phyloP scores from a whole-genome alignment of 2,329 filamentous ascomycete species.

The Triangularia setosa region DNA sequence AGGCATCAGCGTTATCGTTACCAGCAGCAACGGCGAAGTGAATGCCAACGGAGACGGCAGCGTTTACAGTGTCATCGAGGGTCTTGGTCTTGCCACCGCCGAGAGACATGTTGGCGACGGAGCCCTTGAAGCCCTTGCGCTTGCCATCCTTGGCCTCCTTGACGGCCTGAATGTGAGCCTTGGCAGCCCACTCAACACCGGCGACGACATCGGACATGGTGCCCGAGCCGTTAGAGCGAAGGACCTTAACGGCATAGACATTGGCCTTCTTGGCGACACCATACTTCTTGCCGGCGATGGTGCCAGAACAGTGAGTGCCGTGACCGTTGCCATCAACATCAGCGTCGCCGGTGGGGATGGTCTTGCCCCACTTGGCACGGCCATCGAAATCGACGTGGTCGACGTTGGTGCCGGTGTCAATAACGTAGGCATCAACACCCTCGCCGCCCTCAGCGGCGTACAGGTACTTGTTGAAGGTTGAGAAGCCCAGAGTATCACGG shows the following conservation, averaged over 20 bases:
- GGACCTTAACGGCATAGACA: slow-evolving; percentile 96
- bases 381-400: slow-evolving; percentile 97
- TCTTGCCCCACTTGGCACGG: slow-evolving; percentile 95
- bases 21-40: slow-evolving; percentile 98
- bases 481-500: slow-evolving; percentile 79
- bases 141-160: slow-evolving; percentile 79
- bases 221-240: slow-evolving; percentile 93
- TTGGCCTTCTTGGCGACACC: slow-evolving; percentile 99
- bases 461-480: slow-evolving; percentile 97
- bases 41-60: slow-evolving; percentile 83
- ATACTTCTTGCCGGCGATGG: slow-evolving; percentile 96
- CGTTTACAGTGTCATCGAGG: slow-evolving; percentile 89
- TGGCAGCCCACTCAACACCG: slow-evolving; percentile 92
- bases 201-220: slow-evolving; percentile 99
- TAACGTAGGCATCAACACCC: slow-evolving; percentile 97
- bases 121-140: slow-evolving; percentile 97
- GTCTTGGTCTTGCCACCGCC: slow-evolving; percentile 94
- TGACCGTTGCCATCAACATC: slow-evolving; percentile 96
- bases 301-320: slow-evolving; percentile 98
- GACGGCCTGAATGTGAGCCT: slow-evolving; percentile 71
- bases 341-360: slow-evolving; percentile 77
- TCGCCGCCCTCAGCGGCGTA: slow-evolving; percentile 87
- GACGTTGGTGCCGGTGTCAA: slow-evolving; percentile 93
- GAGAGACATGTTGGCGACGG: slow-evolving; percentile 98
- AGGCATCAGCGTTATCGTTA: slow-evolving; percentile 98